A percentile compares a stretch with the other conserved stretches of the same genome.
These are phyloP conservation scores for Cladosporium velox DNA, from an alignment of 2,329 filamentous ascomycete species.

Conservation along the genomic window DNA sequence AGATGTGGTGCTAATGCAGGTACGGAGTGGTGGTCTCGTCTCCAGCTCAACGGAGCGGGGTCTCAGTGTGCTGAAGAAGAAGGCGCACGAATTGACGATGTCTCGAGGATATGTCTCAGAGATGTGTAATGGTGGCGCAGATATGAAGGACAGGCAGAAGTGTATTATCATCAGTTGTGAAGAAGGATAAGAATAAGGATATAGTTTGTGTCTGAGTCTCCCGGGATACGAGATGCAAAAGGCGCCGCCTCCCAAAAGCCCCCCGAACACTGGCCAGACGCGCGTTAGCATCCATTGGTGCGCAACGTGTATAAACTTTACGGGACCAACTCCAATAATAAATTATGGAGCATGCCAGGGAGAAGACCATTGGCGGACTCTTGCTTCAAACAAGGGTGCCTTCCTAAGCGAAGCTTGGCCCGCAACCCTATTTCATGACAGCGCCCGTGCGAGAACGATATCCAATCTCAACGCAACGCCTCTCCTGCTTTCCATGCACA, in stretches of 20 bases:
- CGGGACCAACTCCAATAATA: background rate
- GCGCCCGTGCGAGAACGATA: background rate
- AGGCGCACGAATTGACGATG: background rate
- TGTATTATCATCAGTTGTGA: background rate
- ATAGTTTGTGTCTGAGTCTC: background rate
- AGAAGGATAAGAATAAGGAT: background rate
- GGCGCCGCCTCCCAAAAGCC: background rate
- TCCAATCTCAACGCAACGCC: background rate
- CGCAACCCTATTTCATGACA: conserved; percentile 3
- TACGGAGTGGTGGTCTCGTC: conserved; percentile 1
- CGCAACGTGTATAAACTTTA: background rate
- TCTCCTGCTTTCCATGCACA: background rate
- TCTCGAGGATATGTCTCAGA: conserved; percentile 2
- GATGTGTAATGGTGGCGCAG: background rate
- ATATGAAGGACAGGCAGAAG: background rate
- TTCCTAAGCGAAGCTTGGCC: background rate
- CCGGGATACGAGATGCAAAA: background rate
- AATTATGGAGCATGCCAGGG: background rate
- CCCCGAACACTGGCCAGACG: background rate
- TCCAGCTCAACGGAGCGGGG: conserved; percentile 16
- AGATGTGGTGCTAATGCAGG: conserved; percentile 13
- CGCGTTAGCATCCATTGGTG: conserved; percentile 5
- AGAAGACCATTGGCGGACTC: background rate
- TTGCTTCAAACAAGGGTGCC: background rate
- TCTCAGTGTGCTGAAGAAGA: background rate